These are phyloP conservation scores for Exophiala viscosa DNA, from an alignment of 2,329 filamentous ascomycete genomes.

Conservation along the genomic window DNA sequence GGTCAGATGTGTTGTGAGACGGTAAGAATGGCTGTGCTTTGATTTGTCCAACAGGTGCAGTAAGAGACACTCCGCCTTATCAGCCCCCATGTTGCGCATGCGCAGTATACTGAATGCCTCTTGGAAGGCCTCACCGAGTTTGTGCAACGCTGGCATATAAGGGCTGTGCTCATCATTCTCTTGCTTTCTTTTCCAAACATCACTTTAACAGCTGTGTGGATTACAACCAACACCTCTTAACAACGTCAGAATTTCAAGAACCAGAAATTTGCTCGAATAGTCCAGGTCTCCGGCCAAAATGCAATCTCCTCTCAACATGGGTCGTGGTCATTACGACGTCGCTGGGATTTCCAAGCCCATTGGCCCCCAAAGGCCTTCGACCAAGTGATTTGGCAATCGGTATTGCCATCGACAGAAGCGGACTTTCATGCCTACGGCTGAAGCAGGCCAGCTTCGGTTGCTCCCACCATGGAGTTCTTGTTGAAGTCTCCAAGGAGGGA, in stretches of 20 bases:
- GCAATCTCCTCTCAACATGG: conserved; percentile 23
- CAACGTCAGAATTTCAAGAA: not conserved
- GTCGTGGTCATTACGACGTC: conserved; percentile 28
- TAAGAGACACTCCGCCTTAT: not conserved
- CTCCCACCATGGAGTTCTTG: not conserved
- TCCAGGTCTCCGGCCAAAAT: too few relatives aligned
- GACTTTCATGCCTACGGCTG: not conserved
- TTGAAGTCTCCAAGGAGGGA: too few relatives aligned
- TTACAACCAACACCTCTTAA: not conserved
- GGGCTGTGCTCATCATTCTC: not conserved
- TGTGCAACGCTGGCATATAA: conserved; percentile 16
- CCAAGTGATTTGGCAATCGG: conserved; percentile 4
- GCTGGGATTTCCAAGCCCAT: conserved; percentile 27
- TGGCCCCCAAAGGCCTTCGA: conserved; percentile 23
- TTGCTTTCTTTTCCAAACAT: not conserved
- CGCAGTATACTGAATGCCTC: not conserved
- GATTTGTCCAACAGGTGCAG: not conserved
- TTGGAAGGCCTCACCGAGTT: conserved; percentile 6
- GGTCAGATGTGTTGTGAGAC: conserved; percentile 6
- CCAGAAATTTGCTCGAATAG: not conserved
- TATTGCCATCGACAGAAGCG: not conserved
- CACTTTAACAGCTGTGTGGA: not conserved
- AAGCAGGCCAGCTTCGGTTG: not conserved
- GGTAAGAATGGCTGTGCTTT: not conserved
- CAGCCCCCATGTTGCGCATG: not conserved